A percentile compares a stretch with the other conserved stretches of the same genome.
Conservation (phyloP, 805 yeast genomes). For the Phaffomyces antillensis region DNA sequence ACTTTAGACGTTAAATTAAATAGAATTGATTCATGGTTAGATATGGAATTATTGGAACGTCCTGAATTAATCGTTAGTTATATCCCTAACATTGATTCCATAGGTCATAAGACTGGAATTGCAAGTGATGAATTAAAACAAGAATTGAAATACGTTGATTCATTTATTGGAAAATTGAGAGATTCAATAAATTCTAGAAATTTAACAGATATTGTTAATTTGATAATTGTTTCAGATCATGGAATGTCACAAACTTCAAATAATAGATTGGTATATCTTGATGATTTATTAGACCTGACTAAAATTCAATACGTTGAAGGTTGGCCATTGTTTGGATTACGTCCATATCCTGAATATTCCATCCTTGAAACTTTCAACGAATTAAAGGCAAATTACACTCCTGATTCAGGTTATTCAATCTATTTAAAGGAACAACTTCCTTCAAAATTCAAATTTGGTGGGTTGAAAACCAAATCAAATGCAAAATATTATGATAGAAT, state of each 20-base stretch:
- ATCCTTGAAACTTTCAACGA: slow-evolving; percentile 41
- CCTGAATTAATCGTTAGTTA: slow-evolving; percentile 76
- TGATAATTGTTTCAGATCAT: slow-evolving; percentile 80
- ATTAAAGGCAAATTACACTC: slow-evolving; percentile 27
- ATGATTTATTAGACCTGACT: slow-evolving; percentile 52
- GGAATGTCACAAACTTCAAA: slow-evolving; percentile 86
- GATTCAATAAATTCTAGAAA: slow-evolving; percentile 46
- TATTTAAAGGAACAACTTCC: slow-evolving; percentile 51
- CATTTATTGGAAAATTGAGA: slow-evolving; percentile 44
- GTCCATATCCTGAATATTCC: slow-evolving; percentile 41
- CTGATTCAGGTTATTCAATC: slow-evolving; percentile 35
- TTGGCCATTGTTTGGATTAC: slow-evolving; percentile 78
- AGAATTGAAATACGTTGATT: slow-evolving; percentile 60
- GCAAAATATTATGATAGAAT: slow-evolving; percentile 46
- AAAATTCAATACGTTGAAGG: slow-evolving; percentile 64
- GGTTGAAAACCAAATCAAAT: slow-evolving; percentile 4
- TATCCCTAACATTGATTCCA: slow-evolving; percentile 75
- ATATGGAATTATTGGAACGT: slow-evolving; percentile 41
- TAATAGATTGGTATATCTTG: slow-evolving; percentile 61
- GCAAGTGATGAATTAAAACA: slow-evolving; percentile 47
- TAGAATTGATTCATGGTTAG: slow-evolving; percentile 64
- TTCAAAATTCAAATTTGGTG: slow-evolving; percentile 26
- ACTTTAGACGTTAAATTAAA: slow-evolving; percentile 46
- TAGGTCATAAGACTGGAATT: slow-evolving; percentile 70
- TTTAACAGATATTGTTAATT: slow-evolving; percentile 57